Conservation (phyloP, 2,329 filamentous ascomycete genomes). For the Paracorniculantispora psalliotae region DNA sequence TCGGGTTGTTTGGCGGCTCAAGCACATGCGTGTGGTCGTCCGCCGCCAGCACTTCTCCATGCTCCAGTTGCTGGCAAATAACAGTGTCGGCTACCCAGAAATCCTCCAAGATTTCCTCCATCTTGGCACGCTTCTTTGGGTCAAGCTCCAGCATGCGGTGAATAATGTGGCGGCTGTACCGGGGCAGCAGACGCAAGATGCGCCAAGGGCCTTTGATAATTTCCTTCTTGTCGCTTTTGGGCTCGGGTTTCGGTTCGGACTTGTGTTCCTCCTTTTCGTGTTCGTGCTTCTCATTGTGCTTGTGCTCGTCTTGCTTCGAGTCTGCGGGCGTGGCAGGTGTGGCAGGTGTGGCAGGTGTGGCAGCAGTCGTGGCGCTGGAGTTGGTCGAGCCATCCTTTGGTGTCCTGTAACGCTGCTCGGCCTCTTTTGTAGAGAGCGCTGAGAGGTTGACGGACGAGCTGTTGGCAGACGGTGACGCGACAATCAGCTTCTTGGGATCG, state of each 20-base stretch:
- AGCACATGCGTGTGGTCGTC: constrained; percentile 79
- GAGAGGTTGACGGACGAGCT: constrained; percentile 40
- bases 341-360: constrained; percentile 1
- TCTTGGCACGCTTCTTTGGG: constrained; percentile 73
- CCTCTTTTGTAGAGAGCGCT: constrained; percentile 35
- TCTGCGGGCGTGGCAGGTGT: constrained; percentile 4
- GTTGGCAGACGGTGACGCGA: constrained; percentile 28
- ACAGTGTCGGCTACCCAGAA: constrained; percentile 83
- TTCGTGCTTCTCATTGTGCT: constrained; percentile 23
- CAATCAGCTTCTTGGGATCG: constrained; percentile 49
- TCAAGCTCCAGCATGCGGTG: constrained; percentile 89
- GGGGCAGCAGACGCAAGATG: constrained; percentile 76
- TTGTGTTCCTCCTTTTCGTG: constrained; percentile 21
- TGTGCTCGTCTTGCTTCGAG: constrained; percentile 5
- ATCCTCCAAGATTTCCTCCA: constrained; percentile 82
- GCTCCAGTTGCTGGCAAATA: constrained; percentile 74
- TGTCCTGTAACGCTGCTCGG: constrained; percentile 26
- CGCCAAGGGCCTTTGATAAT: constrained; percentile 91
- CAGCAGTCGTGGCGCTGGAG: not conserved
- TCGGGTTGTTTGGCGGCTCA: constrained; percentile 59
- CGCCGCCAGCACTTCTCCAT: constrained; percentile 65
- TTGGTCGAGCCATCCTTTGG: constrained; percentile 17
- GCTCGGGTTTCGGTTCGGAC: constrained; percentile 15
- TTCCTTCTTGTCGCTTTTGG: constrained; percentile 54
- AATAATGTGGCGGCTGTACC: constrained; percentile 86